Evolutionary conservation across 108 stramenopile genomes (phyloP).

Genomic region (Skeletonema potamos): DNA sequence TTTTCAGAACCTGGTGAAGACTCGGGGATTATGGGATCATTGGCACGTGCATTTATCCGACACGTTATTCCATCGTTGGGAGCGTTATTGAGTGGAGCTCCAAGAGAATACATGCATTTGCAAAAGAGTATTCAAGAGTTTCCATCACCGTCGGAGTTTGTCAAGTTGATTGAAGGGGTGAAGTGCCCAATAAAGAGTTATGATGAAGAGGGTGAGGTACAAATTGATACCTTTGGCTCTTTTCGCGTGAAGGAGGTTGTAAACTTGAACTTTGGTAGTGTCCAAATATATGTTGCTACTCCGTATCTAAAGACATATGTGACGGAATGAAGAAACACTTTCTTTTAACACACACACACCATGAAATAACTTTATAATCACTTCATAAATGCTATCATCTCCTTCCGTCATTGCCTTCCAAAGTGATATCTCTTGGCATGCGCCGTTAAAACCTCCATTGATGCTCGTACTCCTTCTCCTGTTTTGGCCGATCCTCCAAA

Average conservation of each 20-base stretch:
- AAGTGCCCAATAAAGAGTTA: slow-evolving; percentile 36
- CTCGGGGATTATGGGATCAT: slow-evolving; percentile 48
- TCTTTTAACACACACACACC: background rate
- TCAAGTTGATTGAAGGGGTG: slow-evolving; percentile 49
- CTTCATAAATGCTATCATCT: background rate
- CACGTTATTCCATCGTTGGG: slow-evolving; percentile 78
- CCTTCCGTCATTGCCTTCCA: background rate
- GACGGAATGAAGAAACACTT: slow-evolving; percentile 16
- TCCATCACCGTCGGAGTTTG: slow-evolving; percentile 75
- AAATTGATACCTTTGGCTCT: slow-evolving; percentile 40
- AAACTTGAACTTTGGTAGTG: slow-evolving; percentile 81
- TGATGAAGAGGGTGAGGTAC: slow-evolving; percentile 20
- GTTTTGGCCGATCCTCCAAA: slow-evolving; percentile 77
- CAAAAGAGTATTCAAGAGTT: slow-evolving; percentile 85
- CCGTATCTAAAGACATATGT: slow-evolving; percentile 36
- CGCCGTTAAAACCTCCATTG: slow-evolving; percentile 61
- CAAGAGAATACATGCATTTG: slow-evolving; percentile 79
- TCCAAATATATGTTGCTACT: slow-evolving; percentile 70
- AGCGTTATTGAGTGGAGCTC: slow-evolving; percentile 68
- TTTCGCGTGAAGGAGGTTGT: slow-evolving; percentile 61
- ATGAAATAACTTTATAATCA: slow-evolving; percentile 1
- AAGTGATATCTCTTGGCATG: slow-evolving; percentile 33
- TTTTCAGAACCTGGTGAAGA: slow-evolving; percentile 74
- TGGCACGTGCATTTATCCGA: slow-evolving; percentile 72
- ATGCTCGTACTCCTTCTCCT: slow-evolving; percentile 69